Base-by-base conservation (phyloP, 768 basidiomycete species). In the Neoboletus brunneissimus region DNA sequence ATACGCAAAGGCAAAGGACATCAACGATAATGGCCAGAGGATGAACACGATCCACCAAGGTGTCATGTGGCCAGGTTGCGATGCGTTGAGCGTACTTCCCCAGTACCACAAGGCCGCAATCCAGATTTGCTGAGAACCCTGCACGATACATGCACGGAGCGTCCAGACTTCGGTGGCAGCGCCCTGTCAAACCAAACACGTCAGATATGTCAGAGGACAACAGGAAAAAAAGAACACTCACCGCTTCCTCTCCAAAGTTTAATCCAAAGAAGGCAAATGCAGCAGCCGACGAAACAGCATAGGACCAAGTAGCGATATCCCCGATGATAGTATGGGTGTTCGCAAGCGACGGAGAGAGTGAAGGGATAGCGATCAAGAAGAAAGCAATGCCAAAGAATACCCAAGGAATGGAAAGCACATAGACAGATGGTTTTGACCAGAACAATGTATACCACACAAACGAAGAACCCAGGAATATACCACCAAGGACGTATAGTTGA, bases 171-270 rank as follows among this genome's bases (percentile, higher is more conserved):
- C 94, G 8, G 94, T 95, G 1, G 94, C 92, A 53, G 94, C 93
- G 65, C 94, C 94, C 84, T 90, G 64, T 40, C 31, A 22, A 34
- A 42, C 37, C 20, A 25, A 59, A 32, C 43, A 23, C 44, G 31
- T 60, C 53, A 61, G 64, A 48, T 2, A 53, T 27, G 25, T 29
- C 45, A 25, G 8, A 23, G 18, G 4, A 20, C 25, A 31, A n/a
- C 46, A 22, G n/a, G n/a, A n/a, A 10, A n/a, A 16, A 46, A 34
- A 34, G 8, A 40, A 76, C 79, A 48, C 66, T 0, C 72, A 89
- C 89, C 18, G 94, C 94, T 80, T 96, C 94, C 76, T 97, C 94
- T 71, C 94, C 94, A 70, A 97, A 97, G 73, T 97, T 97, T 59
- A 95, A 80, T 66, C 94, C 94, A 66, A 97, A 97, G 82, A 93